Percentiles rank a stretch among this genome's conserved stretches.
Evolutionary conservation across 2,329 filamentous ascomycete species (phyloP).

Genomic region (Podosphaera leucotricha): DNA sequence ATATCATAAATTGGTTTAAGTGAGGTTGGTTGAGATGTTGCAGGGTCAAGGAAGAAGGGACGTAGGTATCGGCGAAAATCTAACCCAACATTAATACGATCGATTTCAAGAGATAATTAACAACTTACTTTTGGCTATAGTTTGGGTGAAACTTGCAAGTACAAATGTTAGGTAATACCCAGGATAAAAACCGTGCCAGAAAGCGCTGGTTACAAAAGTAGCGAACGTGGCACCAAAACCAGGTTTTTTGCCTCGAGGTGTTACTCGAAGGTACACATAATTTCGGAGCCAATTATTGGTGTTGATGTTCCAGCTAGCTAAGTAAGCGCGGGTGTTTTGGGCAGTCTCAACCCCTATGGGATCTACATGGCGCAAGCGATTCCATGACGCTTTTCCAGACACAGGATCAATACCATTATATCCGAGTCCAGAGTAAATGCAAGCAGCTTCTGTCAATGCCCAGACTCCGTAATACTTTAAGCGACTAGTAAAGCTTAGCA

Average conservation of each 20-base stretch:
- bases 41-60: conserved; percentile 72
- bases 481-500: conserved; percentile 59
- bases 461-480: conserved; percentile 96
- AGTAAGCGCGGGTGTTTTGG: conserved; percentile 78
- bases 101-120: background rate
- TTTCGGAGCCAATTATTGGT: conserved; percentile 93
- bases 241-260: conserved; percentile 83
- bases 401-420: conserved; percentile 79
- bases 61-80: conserved; percentile 76
- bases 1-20: conserved; percentile 75
- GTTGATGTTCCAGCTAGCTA: conserved; percentile 95
- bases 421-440: conserved; percentile 78
- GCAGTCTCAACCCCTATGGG: conserved; percentile 69
- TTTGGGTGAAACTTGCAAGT: conserved; percentile 76
- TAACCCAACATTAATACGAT: conserved; percentile 17
- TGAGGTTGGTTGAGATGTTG: conserved; percentile 41
- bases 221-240: conserved; percentile 86
- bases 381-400: conserved; percentile 71
- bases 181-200: conserved; percentile 97
- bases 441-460: conserved; percentile 79
- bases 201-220: conserved; percentile 80
- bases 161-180: conserved; percentile 88
- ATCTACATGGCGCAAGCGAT: conserved; percentile 73
- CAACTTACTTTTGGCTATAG: conserved; percentile 68
- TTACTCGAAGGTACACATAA: conserved; percentile 87